Percentiles rank a stretch among this genome's conserved stretches.
Evolutionary conservation across 1,139 yeast genomes (phyloP).

Genomic region (Tardiomyces depauwii): DNA sequence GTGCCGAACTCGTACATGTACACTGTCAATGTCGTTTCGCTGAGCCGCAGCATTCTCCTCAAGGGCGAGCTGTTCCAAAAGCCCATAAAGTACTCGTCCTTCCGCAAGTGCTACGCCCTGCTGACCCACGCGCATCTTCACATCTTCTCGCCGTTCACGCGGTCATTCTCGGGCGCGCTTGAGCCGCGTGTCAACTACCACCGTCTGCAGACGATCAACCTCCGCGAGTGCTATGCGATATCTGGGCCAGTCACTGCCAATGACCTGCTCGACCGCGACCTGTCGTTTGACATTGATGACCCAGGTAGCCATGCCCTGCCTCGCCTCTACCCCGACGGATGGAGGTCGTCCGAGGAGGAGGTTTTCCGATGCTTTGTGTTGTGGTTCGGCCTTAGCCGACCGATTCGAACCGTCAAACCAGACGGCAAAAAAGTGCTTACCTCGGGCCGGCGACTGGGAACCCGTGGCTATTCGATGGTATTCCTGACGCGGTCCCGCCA

Average conservation of each 20-base stretch:
- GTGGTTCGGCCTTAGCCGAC: conserved; percentile 66
- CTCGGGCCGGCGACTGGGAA: conserved; percentile 37
- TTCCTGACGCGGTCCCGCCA: conserved; percentile 76
- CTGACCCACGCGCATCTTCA: conserved; percentile 60
- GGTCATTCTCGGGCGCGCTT: conserved; percentile 29
- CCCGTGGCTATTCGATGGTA: conserved; percentile 55
- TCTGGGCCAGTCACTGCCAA: conserved; percentile 53
- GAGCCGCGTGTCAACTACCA: conserved; percentile 14
- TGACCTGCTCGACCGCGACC: conserved; percentile 43
- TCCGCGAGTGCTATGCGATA: conserved; percentile 61
- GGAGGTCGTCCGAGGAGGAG: conserved; percentile 74
- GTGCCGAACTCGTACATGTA: conserved; percentile 41
- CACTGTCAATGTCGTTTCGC: conserved; percentile 46
- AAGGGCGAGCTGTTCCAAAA: conserved; percentile 62
- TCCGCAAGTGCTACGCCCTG: conserved; percentile 48
- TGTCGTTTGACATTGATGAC: conserved; percentile 33
- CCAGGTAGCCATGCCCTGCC: conserved; percentile 57
- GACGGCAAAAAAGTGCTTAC: conserved; percentile 17
- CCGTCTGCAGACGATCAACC: conserved; percentile 32
- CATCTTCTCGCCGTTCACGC: conserved; percentile 33
- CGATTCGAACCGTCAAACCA: conserved; percentile 15
- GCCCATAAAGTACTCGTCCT: conserved; percentile 55
- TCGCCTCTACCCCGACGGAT: conserved; percentile 67
- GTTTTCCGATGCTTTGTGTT: conserved; percentile 62
- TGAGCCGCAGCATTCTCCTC: conserved; percentile 45